Evolutionary conservation across 1,284 basidiomycete genomes (phyloP).

Genomic region (Ceratobasidium sp.): DNA sequence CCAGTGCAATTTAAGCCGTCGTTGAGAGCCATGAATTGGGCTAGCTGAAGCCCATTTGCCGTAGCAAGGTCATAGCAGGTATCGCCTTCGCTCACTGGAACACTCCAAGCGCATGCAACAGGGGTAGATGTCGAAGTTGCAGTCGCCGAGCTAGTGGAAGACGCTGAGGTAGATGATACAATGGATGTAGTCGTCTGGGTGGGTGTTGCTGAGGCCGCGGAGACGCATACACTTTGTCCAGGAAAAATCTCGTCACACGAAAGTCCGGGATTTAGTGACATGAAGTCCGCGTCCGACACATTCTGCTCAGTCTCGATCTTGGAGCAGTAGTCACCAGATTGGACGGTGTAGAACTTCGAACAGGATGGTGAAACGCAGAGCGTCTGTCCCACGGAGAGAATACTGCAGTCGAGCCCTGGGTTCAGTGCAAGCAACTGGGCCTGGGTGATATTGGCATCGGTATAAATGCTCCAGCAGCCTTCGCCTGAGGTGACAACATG

Average conservation of each 20-base stretch:
- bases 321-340: constrained; percentile 31
- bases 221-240: constrained; percentile 24
- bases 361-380: constrained; percentile 9
- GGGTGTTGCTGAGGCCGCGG: background rate
- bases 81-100: constrained; percentile 19
- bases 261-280: constrained; percentile 22
- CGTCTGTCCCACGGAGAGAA: constrained; percentile 5
- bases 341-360: constrained; percentile 23
- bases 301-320: constrained; percentile 30
- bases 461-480: constrained; percentile 37
- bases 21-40: constrained; percentile 17
- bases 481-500: constrained; percentile 23
- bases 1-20: background rate
- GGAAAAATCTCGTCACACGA: constrained; percentile 21
- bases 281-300: constrained; percentile 5
- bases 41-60: constrained; percentile 10
- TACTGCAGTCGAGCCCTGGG: constrained; percentile 15
- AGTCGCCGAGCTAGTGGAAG: background rate
- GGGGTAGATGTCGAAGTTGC: background rate
- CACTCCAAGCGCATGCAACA: background rate
- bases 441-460: constrained; percentile 31
- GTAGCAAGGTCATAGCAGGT: constrained; percentile 36
- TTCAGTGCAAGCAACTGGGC: constrained; percentile 27
- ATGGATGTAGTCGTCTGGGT: background rate
- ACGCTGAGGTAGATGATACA: background rate